Base-by-base conservation (phyloP, 192 early-diverging fungal species). In the Gryganskiella cystojenkinii region DNA sequence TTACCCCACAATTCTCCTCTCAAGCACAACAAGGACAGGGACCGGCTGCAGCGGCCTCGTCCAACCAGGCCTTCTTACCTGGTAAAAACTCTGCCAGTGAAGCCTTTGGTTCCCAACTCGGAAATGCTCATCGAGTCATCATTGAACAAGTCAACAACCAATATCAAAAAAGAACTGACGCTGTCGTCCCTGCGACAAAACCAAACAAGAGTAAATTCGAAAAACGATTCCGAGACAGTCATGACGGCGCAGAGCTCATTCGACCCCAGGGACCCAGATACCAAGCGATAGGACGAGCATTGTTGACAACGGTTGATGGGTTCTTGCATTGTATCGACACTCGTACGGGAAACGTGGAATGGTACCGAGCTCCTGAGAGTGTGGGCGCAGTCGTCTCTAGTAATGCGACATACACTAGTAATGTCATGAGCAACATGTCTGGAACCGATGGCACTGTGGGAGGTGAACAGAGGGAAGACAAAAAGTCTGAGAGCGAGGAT, bases 271-370 rank as follows among this genome's bases (percentile, higher is more conserved):
- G 11, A 56, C 61, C 51, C 17, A 71, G 80, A 0, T 71, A 70
- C 47, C 14, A 28, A 1, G 17, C 44, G 1, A 70, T 80, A 17
- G 53, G 64, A 9, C 37, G 92, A 13, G 63, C 93, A 9, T 63
- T 95, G 9, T 86, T 93, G 25, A 84, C 90, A 7, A 93, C 94
- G 0, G 56, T 95, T 25, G 94, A 95, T 80, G 94, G 94, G 15
- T 63, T 81, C 20, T 69, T 95, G 52, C 90, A 92, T 52, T 91
- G 88, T 51, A 84, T 95, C 19, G 65, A 89, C 44, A 71, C 73
- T 4, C 56, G 69, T 3, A 85, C 84, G 19, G 89, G 93, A 5
- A 56, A 72, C 5, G 60, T 91, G 3, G 50, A 88, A 9, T 95
- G 94, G 94, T 84, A 85, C n/a, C 47, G 81, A 71, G 56, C 59